phyloP scores from a whole-genome alignment of 1,284 basidiomycete genomes.

The Rhodotorula glutinis region DNA sequence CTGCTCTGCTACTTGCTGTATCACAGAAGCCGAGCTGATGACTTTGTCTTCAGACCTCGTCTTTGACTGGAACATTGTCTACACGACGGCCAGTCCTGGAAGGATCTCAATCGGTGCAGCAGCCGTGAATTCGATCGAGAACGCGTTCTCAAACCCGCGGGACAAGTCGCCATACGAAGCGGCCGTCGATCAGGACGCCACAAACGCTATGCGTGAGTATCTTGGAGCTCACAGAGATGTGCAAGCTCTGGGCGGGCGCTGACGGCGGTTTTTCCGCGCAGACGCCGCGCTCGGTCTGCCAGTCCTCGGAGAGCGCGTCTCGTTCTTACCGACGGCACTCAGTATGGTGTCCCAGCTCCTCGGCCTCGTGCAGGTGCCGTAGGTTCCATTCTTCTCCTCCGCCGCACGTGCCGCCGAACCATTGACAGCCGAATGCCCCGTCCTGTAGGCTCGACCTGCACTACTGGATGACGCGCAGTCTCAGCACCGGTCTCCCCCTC shows the following conservation, averaged over 20 bases:
- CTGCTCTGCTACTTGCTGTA: background rate
- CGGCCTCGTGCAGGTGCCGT: no score
- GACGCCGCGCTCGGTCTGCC: background rate
- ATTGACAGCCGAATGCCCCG: background rate
- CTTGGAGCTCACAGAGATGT: no score
- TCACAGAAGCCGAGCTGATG: background rate
- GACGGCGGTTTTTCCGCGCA: background rate
- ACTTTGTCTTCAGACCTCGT: background rate
- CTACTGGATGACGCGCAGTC: slow-evolving; percentile 1
- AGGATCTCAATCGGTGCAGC: background rate
- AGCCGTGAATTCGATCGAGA: background rate
- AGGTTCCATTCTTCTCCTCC: no score
- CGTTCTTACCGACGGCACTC: no score
- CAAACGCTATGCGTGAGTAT: background rate
- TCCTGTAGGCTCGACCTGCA: background rate
- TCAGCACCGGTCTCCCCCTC: background rate
- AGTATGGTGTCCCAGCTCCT: no score
- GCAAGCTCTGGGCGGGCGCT: no score
- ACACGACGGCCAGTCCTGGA: background rate
- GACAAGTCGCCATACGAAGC: no score
- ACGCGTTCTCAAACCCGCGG: background rate
- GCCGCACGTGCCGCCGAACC: no score
- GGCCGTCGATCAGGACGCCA: no score
- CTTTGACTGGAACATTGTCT: slow-evolving; percentile 1
- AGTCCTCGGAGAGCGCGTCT: no score